Base-by-base conservation (phyloP, 116 monocot genomes). In the Phalaenopsis hybrid region DNA sequence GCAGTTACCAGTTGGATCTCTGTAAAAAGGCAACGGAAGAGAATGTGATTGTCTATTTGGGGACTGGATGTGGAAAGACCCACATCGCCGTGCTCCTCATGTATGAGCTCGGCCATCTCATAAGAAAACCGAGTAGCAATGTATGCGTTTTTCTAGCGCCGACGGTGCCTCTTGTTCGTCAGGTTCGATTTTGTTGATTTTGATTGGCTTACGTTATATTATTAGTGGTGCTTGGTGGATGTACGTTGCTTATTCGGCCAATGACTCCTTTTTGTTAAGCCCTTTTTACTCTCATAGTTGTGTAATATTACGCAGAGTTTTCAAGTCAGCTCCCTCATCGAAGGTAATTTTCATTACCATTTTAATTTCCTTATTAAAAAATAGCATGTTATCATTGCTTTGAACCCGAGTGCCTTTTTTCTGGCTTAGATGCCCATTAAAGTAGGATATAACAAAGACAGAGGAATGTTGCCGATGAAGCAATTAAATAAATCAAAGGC, bases 1-100 rank as follows among this genome's bases (percentile, higher is more conserved):
- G 50, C n/a, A 98, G 98, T 77, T 98, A 98, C 73, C 98, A 98
- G 78, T 18, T 98, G 80, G 98, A 98, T 57, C 83, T 98, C 5
- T 92, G 98, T 84, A 90, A 88, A 80, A 92, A 78, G 79, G 98
- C 98, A 6, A 84, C 90, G 81, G 85, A 86, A 68, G 89, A 93
- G 88, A 98, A 98, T 84, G 89, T 88, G 15, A 98, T 98, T 52
- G 95, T 98, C 43, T 93, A 90, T 75, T 75, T 98, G 58, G 93
- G 90, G 52, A 98, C 98, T 8, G 98, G 98, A 0, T 90, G 95
- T 61, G 98, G 98, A 18, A 98, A 98, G 88, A 98, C 98, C 17
- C 98, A 93, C 84, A 95, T 98, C 43, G 93, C 98, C 0, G 95
- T 95, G 44, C 85, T 98, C 65, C 86, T 98, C 41, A 95, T 98